A percentile compares a stretch with the other conserved stretches of the same genome.
Evolutionary conservation across 139 green algal species (phyloP).

Genomic region (Micractinium sp.): DNA sequence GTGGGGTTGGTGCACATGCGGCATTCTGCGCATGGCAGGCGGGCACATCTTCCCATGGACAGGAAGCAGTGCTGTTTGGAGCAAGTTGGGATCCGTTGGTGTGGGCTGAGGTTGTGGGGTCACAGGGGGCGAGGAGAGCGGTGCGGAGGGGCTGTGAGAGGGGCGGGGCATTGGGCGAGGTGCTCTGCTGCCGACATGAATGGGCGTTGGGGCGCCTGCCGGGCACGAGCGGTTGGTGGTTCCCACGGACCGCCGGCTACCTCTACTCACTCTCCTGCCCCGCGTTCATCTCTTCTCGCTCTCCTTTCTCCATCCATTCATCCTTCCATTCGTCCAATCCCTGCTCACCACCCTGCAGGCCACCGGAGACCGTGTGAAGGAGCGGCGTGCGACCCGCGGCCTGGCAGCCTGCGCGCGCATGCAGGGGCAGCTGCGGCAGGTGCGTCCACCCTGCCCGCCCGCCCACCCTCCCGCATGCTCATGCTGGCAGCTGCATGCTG

Average conservation of each 20-base stretch:
- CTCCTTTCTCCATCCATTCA: not conserved
- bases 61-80: no score
- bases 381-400: constrained; percentile 87
- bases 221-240: no score
- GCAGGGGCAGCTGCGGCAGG: constrained; percentile 67
- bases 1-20: not conserved
- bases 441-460: not conserved
- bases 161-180: no score
- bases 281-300: not conserved
- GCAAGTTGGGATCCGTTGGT: no score
- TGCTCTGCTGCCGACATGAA: no score
- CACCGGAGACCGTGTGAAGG: constrained; percentile 75
- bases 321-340: no score
- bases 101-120: no score
- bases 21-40: not conserved
- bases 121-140: no score
- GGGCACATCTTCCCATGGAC: no score
- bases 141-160: no score
- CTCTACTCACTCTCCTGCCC: not conserved
- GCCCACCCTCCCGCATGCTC: not conserved
- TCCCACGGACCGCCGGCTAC: no score
- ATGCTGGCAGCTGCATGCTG: not conserved
- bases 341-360: constrained; percentile 30
- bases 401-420: constrained; percentile 82
- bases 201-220: no score